Evolutionary conservation across 2,329 filamentous ascomycete species (phyloP).

Genomic region (Amauroascus niger): DNA sequence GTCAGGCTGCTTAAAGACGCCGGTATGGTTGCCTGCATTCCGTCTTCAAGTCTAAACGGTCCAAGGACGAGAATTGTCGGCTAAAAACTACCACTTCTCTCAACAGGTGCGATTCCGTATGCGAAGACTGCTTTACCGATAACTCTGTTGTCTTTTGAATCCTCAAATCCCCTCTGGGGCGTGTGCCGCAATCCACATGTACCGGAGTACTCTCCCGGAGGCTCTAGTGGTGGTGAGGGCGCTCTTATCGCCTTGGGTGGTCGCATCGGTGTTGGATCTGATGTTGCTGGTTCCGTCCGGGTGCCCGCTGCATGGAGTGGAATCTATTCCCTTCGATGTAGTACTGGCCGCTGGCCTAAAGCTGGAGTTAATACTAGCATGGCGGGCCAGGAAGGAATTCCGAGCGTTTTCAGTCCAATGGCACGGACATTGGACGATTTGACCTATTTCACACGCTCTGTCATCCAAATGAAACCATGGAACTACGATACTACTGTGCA

Average conservation of each 20-base stretch:
- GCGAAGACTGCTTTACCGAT: conserved; percentile 88
- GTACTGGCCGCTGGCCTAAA: conserved; percentile 84
- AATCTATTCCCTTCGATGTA: conserved; percentile 77
- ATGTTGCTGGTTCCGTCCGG: conserved; percentile 82
- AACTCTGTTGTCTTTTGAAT: conserved; percentile 79
- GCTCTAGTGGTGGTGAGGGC: conserved; percentile 75
- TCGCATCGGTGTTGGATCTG: conserved; percentile 79
- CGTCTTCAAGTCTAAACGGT: background rate
- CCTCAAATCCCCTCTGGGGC: conserved; percentile 71
- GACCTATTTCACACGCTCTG: conserved; percentile 67
- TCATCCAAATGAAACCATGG: conserved; percentile 79
- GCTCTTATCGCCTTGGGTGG: conserved; percentile 73
- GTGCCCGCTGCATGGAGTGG: conserved; percentile 82
- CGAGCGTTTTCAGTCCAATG: conserved; percentile 88
- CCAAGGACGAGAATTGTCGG: background rate
- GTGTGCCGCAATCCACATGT: conserved; percentile 74
- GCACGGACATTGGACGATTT: conserved; percentile 73
- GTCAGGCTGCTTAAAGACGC: conserved; percentile 74
- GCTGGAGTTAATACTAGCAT: conserved; percentile 75
- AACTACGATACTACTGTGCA: conserved; percentile 78
- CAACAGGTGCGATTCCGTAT: conserved; percentile 66
- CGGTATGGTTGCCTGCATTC: conserved; percentile 31
- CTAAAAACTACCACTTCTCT: background rate
- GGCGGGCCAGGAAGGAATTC: conserved; percentile 83
- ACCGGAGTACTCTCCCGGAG: conserved; percentile 72